Evolutionary conservation across 768 basidiomycete genomes (phyloP).

Genomic region (Kwoniella pini): DNA sequence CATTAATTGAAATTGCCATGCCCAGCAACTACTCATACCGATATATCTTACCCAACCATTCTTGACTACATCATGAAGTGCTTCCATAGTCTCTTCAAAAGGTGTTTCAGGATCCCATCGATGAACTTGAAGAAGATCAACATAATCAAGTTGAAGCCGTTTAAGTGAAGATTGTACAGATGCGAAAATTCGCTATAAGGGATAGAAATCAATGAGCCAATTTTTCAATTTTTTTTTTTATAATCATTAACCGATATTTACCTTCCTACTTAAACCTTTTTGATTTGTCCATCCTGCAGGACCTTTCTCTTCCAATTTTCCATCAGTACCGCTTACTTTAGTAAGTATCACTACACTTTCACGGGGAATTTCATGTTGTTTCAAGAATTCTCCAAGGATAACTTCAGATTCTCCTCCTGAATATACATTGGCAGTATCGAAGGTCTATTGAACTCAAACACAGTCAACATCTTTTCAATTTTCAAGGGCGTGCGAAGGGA

Average conservation of each 20-base stretch:
- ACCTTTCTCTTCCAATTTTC: conserved; percentile 32
- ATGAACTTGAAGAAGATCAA: conserved; percentile 70
- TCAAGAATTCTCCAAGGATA: conserved; percentile 74
- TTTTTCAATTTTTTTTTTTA: too few relatives aligned
- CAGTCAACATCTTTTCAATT: neutral
- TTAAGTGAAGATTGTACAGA: conserved; percentile 61
- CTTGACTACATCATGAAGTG: conserved; percentile 57
- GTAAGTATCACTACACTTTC: conserved; percentile 81
- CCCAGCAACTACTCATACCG: conserved; percentile 57
- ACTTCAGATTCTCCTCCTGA: conserved; percentile 52
- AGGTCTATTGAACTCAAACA: conserved; percentile 21
- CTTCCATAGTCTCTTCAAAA: conserved; percentile 62
- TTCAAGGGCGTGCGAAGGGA: too few relatives aligned
- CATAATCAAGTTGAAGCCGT: conserved; percentile 72
- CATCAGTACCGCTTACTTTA: conserved; percentile 58
- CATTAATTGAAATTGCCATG: conserved; percentile 53
- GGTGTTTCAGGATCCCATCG: conserved; percentile 65
- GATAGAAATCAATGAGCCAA: too few relatives aligned
- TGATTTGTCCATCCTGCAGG: conserved; percentile 44
- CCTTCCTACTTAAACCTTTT: conserved; percentile 39
- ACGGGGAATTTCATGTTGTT: conserved; percentile 66
- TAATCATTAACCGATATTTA: too few relatives aligned
- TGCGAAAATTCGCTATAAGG: conserved; percentile 68
- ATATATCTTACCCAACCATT: conserved; percentile 56
- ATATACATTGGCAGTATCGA: conserved; percentile 40